Base-by-base conservation (phyloP, 177 flowering plant species). In the Vitis hybrid region DNA sequence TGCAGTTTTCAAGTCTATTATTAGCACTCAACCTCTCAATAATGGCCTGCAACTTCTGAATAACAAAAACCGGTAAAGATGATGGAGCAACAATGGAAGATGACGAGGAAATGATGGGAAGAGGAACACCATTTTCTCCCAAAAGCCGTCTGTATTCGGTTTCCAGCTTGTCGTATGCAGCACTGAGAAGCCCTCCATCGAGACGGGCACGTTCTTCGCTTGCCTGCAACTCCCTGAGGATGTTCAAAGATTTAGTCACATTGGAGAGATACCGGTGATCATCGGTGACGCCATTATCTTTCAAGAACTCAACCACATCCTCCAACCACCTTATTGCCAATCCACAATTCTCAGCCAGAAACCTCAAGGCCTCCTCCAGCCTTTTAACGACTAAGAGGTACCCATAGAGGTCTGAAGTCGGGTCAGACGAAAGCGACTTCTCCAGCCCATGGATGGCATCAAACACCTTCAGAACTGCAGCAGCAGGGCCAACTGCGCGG, bases 321-420 rank as follows among this genome's bases (percentile, higher is more conserved):
- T 90, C 84, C 74, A 94, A 74, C 99, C 99, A 96, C 65, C 84
- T 83, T 63, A 89, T 79, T 12, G 91, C 92, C 49, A 96, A 62
- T 65, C 76, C 78, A 65, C 95, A 88, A 68, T 91, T 90, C 57
- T 78, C 84, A 9, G 83, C 79, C 1, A 94, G 83, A 68, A 96
- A 89, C 51, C 62, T 81, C 77, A 94, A 68, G 0, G 94, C 94
- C 79, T 94, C 91, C 64, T 90, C 88, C 1, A 96, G 85, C 26
- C 82, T 74, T 61, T 81, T 84, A 65, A 92, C 70, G 15, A 77
- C 79, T 0, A 84, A 73, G 7, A 92, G 78, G 68, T 88, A 90
- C 0, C 80, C 73, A 1, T 71, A 50, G 16, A 89, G 86, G 79
- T 87, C 86, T 5, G 78, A 55, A 15, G 70, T 39, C 0, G 89